These are phyloP conservation scores for Cairneyella variabilis DNA, from an alignment of 495 filamentous ascomycete species.

Conservation along the genomic window DNA sequence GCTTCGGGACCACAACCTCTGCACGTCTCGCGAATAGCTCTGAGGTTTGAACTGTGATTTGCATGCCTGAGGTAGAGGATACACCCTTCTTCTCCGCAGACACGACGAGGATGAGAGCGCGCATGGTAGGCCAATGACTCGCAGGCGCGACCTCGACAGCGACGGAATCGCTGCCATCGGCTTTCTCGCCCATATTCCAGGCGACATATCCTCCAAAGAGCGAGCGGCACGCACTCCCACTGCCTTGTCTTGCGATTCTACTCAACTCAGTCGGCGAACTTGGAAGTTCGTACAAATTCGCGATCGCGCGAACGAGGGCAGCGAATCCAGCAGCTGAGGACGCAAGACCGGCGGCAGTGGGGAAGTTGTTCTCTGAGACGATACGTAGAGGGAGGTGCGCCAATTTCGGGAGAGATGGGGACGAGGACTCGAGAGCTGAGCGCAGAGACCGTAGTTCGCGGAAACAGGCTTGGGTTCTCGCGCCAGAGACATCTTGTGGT, in stretches of 20 bases:
- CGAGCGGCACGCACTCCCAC: conserved; percentile 86
- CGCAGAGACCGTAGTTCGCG: conserved; percentile 76
- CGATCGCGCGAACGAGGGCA: conserved; percentile 87
- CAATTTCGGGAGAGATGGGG: conserved; percentile 73
- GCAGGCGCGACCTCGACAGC: conserved; percentile 84
- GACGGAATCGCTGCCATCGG: conserved; percentile 76
- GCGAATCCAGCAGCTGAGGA: conserved; percentile 93
- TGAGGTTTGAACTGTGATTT: conserved; percentile 87
- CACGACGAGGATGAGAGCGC: conserved; percentile 83
- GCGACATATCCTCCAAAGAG: conserved; percentile 95
- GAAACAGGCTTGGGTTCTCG: conserved; percentile 88
- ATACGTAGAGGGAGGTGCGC: conserved; percentile 71
- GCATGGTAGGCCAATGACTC: conserved; percentile 92
- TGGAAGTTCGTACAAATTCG: conserved; percentile 82
- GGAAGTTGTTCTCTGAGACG: conserved; percentile 96
- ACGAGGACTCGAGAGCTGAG: conserved; percentile 62
- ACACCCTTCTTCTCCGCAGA: conserved; percentile 94
- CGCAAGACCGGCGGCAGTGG: conserved; percentile 93
- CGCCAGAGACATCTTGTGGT: conserved; percentile 76
- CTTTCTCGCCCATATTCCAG: conserved; percentile 71
- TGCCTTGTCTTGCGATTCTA: conserved; percentile 89
- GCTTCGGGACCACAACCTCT: conserved; percentile 66
- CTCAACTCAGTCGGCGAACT: conserved; percentile 75
- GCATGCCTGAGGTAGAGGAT: conserved; percentile 88
- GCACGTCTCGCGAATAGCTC: conserved; percentile 74